Conservation (phyloP, 225 moss, liverwort and hornwort species). For the Climacium dendroides region DNA sequence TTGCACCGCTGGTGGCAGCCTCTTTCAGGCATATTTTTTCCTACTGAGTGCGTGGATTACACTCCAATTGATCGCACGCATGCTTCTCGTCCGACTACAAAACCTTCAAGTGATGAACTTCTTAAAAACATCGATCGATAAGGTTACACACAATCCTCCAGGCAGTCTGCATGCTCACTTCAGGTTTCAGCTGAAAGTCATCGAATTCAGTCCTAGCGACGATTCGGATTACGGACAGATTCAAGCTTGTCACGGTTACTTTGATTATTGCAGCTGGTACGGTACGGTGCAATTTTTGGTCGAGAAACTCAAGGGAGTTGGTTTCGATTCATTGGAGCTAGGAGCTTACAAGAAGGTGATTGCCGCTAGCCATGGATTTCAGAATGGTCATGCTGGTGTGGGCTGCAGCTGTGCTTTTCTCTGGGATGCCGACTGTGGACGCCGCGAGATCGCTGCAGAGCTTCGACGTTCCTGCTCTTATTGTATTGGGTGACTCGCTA, state of each 20-base stretch:
- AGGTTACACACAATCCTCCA: not conserved
- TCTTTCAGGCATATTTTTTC: no score
- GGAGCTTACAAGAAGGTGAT: not conserved
- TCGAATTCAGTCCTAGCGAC: not conserved
- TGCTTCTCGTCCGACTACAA: not conserved
- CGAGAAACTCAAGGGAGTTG: not conserved
- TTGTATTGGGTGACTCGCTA: conserved; percentile 10
- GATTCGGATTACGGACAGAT: not conserved
- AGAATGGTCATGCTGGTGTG: not conserved
- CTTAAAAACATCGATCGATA: not conserved
- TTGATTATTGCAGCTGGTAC: not conserved
- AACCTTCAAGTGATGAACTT: not conserved
- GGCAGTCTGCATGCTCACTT: not conserved
- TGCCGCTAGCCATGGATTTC: not conserved
- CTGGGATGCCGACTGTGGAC: not conserved
- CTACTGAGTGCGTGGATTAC: not conserved
- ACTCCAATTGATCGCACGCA: not conserved
- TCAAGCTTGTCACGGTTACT: not conserved
- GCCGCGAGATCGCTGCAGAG: not conserved
- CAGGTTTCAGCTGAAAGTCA: not conserved
- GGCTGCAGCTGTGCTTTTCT: not conserved
- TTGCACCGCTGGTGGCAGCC: no score
- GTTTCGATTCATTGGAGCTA: not conserved
- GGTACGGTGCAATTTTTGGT: not conserved
- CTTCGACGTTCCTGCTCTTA: not conserved